These are phyloP conservation scores for Daldinia sp. DNA, from an alignment of 2,329 filamentous ascomycete genomes.

Conservation along the genomic window DNA sequence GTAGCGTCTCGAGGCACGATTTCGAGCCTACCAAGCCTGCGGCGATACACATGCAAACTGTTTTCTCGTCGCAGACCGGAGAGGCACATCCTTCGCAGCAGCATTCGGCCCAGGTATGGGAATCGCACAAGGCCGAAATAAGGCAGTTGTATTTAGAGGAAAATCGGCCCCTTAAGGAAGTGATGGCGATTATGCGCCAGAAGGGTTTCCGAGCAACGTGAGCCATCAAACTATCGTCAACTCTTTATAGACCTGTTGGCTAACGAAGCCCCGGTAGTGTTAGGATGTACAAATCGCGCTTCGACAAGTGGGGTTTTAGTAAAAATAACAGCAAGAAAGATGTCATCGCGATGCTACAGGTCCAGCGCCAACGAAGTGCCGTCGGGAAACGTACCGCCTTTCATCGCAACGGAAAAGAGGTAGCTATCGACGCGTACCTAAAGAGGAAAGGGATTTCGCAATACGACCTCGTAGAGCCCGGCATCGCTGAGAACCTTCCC, in stretches of 20 bases:
- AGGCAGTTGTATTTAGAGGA: conserved; percentile 58
- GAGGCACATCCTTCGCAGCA: conserved; percentile 45
- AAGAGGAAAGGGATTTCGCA: conserved; percentile 63
- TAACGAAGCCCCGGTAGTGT: conserved; percentile 49
- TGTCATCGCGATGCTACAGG: conserved; percentile 58
- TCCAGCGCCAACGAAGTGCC: conserved; percentile 62
- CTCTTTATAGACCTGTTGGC: conserved; percentile 16
- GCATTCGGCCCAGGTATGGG: conserved; percentile 50
- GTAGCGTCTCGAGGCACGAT: conserved; percentile 31
- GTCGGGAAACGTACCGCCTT: conserved; percentile 63
- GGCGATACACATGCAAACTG: conserved; percentile 42
- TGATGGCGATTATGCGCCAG: conserved; percentile 61
- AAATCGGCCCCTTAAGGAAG: conserved; percentile 60
- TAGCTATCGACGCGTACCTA: conserved; percentile 61
- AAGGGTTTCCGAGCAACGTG: conserved; percentile 60
- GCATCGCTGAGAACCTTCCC: conserved; percentile 41
- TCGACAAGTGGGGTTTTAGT: conserved; percentile 63
- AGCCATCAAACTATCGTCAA: conserved; percentile 36
- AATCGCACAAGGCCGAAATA: conserved; percentile 57
- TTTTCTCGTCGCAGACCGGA: conserved; percentile 45
- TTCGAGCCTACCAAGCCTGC: conserved; percentile 34
- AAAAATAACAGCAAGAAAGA: conserved; percentile 65
- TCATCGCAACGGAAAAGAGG: conserved; percentile 60
- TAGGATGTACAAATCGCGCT: conserved; percentile 65
- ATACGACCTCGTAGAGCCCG: conserved; percentile 54